Percentiles rank a stretch among this genome's conserved stretches.
phyloP scores from a whole-genome alignment of 2,329 filamentous ascomycete genomes.

The Clonostachys sp. region DNA sequence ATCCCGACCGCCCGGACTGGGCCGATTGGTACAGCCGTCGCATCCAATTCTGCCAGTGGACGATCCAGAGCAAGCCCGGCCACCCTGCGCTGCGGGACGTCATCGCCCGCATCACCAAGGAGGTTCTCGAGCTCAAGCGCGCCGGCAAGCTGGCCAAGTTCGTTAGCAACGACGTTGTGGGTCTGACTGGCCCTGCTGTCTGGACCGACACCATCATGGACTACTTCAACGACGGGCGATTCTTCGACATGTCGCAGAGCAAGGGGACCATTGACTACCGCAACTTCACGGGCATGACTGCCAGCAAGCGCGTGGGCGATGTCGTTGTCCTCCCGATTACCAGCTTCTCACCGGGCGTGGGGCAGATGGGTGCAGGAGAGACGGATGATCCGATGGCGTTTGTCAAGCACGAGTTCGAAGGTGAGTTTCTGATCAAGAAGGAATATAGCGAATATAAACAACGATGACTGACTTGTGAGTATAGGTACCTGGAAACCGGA shows the following conservation, averaged over 20 bases:
- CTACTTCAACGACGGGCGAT: slow-evolving; percentile 88
- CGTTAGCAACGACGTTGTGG: slow-evolving; percentile 71
- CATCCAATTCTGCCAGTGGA: slow-evolving; percentile 99
- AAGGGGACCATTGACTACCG: slow-evolving; percentile 74
- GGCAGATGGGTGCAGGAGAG: slow-evolving; percentile 87
- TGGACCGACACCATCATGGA: slow-evolving; percentile 93
- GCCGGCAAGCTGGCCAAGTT: slow-evolving; percentile 57
- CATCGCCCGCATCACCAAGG: slow-evolving; percentile 78
- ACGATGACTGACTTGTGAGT: slow-evolving; percentile 1
- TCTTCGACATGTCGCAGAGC: slow-evolving; percentile 74
- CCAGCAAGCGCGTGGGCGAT: slow-evolving; percentile 83
- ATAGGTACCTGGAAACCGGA: slow-evolving; percentile 74
- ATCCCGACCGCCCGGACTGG: slow-evolving; percentile 92
- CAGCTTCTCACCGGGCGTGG: slow-evolving; percentile 91
- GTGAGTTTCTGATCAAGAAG: slow-evolving; percentile 40
- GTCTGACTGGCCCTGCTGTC: slow-evolving; percentile 88
- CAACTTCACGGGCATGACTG: slow-evolving; percentile 85
- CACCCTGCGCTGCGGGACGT: slow-evolving; percentile 88
- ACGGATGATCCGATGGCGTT: slow-evolving; percentile 93
- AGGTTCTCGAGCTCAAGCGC: slow-evolving; percentile 71
- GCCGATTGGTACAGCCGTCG: slow-evolving; percentile 91
- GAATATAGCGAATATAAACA: background rate
- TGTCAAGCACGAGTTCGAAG: slow-evolving; percentile 95
- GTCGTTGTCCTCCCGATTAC: slow-evolving; percentile 93
- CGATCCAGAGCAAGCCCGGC: slow-evolving; percentile 90